Conservation (phyloP, 371 early-diverging fungal genomes). For the Mucor indicus region DNA sequence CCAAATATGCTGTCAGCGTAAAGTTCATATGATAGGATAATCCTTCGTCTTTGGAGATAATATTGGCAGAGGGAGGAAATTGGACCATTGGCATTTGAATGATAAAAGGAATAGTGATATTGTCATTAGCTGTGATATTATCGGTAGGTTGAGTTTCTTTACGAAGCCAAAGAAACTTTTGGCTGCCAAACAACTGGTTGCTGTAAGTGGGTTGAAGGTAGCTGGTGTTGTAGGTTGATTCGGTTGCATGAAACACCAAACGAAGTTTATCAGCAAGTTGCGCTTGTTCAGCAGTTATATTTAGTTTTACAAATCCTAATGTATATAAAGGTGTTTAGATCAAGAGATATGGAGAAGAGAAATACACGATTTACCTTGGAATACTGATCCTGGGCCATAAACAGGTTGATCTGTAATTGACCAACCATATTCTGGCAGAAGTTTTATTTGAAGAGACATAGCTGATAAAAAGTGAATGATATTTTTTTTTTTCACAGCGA, state of each 20-base stretch:
- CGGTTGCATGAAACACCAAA: too few species aligned
- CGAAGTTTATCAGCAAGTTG: neutral
- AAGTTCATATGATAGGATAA: constrained; percentile 29
- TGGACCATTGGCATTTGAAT: constrained; percentile 19
- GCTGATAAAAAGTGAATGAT: neutral
- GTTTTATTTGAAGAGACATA: neutral
- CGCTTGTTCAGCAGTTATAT: neutral
- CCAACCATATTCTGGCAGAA: constrained; percentile 11
- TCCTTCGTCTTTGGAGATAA: constrained; percentile 9
- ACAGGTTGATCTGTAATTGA: constrained; percentile 1
- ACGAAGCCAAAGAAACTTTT: constrained; percentile 33
- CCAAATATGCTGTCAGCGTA: constrained; percentile 26
- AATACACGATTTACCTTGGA: constrained; percentile 20
- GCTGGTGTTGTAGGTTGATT: neutral
- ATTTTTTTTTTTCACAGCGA: too few species aligned
- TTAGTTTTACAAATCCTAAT: constrained; percentile 3
- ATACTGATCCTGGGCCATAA: constrained; percentile 15
- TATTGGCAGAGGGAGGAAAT: constrained; percentile 13
- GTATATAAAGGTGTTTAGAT: neutral
- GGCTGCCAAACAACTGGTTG: constrained; percentile 26
- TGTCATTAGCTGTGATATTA: too few species aligned
- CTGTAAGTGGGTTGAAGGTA: constrained; percentile 14
- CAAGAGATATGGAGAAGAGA: too few species aligned
- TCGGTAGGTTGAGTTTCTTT: constrained; percentile 13
- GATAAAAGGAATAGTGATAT: constrained; percentile 13